Base-by-base conservation (phyloP, 345 rosid species). In the Brassica juncea region DNA sequence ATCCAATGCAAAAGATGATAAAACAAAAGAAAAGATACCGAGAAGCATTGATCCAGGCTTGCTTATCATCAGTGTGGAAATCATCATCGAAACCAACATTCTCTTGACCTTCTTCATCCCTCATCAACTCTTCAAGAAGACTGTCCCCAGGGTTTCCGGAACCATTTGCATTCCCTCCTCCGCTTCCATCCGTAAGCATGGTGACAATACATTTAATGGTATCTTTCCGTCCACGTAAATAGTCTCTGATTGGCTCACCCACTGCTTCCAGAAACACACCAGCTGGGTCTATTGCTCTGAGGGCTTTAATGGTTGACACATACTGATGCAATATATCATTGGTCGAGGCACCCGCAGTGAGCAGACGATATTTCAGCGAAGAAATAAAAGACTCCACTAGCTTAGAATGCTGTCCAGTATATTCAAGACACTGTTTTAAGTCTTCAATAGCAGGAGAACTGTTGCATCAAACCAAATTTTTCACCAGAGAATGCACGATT, bases 251-350 rank as follows among this genome's bases (percentile, higher is more conserved):
- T 73, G 99, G 99, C 57, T 95, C 99, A 54, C 98, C 98, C 59
- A 93, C 97, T 44, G 96, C 96, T 89, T 93, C 98, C 52, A 95
- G 98, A 78, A 95, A 91, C 62, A 95, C 87, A 78, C 97, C 98
- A 78, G 97, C 89, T 32, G 97, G 96, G 74, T 95, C 96, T 80
- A 95, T 89, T 32, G 97, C 92, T 68, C 99, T 86, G 71, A 95
- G 90, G 73, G 98, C 99, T 85, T 91, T 95, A 66, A 95, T 95
- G 39, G 99, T 95, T 42, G 98, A 95, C 71, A 95, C 96, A 68
- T 95, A 95, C 76, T 95, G 99, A 84, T 91, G 99, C 84, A 95
- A 75, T 86, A 95, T 95, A 85, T 95, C 99, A 93, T 92, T 95
- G 72, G 99, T 93, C 67, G 99, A 95, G 84, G 97, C 99, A 55